Evolutionary conservation across 202 grass and related monocot species (phyloP).

Genomic region (Digitaria exilis): DNA sequence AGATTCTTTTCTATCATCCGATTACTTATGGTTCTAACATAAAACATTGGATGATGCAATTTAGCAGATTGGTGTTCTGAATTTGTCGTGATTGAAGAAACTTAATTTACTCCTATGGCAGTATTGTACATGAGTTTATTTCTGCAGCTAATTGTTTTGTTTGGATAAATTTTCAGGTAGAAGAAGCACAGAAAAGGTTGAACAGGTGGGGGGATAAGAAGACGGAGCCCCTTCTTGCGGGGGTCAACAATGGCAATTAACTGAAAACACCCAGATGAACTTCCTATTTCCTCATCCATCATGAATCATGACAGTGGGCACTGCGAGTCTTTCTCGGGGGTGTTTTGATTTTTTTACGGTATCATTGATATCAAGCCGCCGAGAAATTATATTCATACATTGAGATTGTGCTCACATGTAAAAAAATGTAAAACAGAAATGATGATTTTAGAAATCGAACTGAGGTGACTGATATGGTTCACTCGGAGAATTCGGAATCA

Average conservation of each 20-base stretch:
- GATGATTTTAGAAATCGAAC: not conserved
- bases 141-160: not conserved
- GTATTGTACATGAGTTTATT: not conserved
- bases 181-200: conserved; percentile 65
- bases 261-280: not conserved
- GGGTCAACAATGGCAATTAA: conserved; percentile 1
- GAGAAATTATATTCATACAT: not conserved
- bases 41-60: not conserved
- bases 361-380: not conserved
- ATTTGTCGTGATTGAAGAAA: not conserved
- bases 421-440: not conserved
- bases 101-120: not conserved
- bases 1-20: not conserved
- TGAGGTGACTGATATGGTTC: not conserved
- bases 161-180: conserved; percentile 47
- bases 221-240: conserved; percentile 62
- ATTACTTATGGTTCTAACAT: not conserved
- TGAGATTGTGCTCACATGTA: not conserved
- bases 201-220: conserved; percentile 77
- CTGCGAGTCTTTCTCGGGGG: not conserved
- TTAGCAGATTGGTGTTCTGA: not conserved
- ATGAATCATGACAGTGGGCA: not conserved
- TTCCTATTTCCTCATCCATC: not conserved
- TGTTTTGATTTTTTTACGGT: not conserved
- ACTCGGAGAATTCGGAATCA: not conserved